Evolutionary conservation across 108 stramenopile species (phyloP).

Genomic region (Cyclotella baltica): DNA sequence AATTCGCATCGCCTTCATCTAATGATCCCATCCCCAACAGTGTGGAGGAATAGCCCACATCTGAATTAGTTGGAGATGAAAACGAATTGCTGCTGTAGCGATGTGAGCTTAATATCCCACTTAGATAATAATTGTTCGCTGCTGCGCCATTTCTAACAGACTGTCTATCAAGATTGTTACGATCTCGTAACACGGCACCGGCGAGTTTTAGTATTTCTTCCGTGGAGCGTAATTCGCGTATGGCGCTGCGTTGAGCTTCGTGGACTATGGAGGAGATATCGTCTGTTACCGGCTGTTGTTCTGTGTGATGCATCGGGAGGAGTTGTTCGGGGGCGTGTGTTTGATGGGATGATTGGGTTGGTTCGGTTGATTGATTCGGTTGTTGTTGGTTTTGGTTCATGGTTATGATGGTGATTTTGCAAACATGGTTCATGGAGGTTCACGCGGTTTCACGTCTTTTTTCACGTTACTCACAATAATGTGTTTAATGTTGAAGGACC

Average conservation of each 20-base stretch:
- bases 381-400: no score
- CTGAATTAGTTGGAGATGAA: background rate
- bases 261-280: slow-evolving; percentile 34
- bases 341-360: no score
- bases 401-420: no score
- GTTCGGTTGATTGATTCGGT: no score
- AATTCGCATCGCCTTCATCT: background rate
- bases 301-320: no score
- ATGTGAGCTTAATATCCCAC: background rate
- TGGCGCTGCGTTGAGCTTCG: slow-evolving; percentile 32
- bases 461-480: no score
- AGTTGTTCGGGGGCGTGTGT: background rate
- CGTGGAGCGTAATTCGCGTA: slow-evolving; percentile 28
- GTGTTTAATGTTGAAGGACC: no score
- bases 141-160: no score
- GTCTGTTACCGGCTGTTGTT: background rate
- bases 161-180: no score
- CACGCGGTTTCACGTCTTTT: no score
- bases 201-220: slow-evolving; percentile 32
- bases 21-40: background rate
- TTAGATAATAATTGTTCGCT: background rate
- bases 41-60: background rate
- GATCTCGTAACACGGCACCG: slow-evolving; percentile 18
- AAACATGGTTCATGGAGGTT: no score
- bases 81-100: background rate